phyloP scores from a whole-genome alignment of 78 protist genomes.

The Dictyostelium brefeldianum region DNA sequence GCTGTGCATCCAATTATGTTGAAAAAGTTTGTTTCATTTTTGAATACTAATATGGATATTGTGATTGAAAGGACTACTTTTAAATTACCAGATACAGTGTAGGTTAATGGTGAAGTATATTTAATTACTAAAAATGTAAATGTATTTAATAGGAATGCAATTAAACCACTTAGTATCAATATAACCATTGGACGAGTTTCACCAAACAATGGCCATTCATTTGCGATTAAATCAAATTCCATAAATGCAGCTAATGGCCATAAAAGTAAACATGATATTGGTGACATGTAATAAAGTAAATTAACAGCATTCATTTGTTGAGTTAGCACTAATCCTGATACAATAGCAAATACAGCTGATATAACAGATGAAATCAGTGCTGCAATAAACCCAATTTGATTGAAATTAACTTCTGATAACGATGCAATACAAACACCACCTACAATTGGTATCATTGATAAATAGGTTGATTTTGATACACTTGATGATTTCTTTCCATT shows the following conservation, averaged over 20 bases:
- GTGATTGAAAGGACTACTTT: constrained; percentile 79
- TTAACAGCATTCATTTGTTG: constrained; percentile 63
- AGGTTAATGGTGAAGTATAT: constrained; percentile 79
- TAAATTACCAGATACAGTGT: constrained; percentile 83
- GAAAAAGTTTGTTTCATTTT: constrained; percentile 50
- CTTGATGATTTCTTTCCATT: constrained; percentile 11
- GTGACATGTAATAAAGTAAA: constrained; percentile 70
- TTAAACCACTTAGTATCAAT: constrained; percentile 12
- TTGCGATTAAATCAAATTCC: not conserved
- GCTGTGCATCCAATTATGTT: constrained; percentile 50
- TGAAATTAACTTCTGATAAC: constrained; percentile 54
- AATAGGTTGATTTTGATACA: constrained; percentile 30
- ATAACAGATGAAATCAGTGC: constrained; percentile 37
- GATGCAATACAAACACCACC: constrained; percentile 82
- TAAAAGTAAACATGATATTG: not conserved
- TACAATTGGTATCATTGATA: constrained; percentile 81
- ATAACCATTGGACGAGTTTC: not conserved
- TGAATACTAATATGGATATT: constrained; percentile 72
- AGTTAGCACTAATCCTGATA: not conserved
- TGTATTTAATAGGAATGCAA: constrained; percentile 70
- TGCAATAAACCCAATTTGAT: constrained; percentile 47
- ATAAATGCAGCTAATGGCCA: not conserved
- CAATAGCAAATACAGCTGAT: constrained; percentile 61
- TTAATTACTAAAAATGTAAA: constrained; percentile 80
- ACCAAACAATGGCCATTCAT: constrained; percentile 27